Conservation (phyloP, 2,329 filamentous ascomycete species). For the Lithohypha guttulata region DNA sequence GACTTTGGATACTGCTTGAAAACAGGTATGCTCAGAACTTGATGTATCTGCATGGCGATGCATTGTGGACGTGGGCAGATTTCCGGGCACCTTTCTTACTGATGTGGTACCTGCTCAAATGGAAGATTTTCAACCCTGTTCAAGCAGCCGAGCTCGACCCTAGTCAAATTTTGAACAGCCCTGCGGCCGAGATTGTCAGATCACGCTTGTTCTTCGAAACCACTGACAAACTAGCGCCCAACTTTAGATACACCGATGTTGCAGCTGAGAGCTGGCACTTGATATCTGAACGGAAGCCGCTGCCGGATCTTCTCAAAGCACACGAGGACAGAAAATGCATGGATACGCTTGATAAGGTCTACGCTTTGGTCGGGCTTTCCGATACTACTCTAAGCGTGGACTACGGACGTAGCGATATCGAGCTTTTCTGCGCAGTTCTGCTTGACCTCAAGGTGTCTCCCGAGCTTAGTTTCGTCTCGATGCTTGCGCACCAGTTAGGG, state of each 20-base stretch:
- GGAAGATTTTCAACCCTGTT: not conserved
- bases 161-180: conserved; percentile 1
- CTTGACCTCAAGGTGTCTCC: conserved; percentile 7
- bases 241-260: conserved; percentile 7
- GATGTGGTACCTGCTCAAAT: conserved; percentile 6
- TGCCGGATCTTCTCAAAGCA: conserved; percentile 2
- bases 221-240: not conserved
- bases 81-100: conserved; percentile 8
- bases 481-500: conserved; percentile 1
- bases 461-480: conserved; percentile 6
- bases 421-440: conserved; percentile 8
- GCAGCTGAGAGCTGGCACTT: conserved; percentile 4
- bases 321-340: conserved; percentile 1
- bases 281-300: not conserved
- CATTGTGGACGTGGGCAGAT: conserved; percentile 6
- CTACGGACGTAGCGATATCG: conserved; percentile 8
- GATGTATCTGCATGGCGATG: conserved; percentile 3
- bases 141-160: not conserved
- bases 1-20: conserved; percentile 5
- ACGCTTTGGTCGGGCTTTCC: conserved; percentile 4
- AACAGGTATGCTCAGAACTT: conserved; percentile 8
- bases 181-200: conserved; percentile 2
- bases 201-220: not conserved
- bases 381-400: conserved; percentile 3
- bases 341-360: conserved; percentile 5